Evolutionary conservation across 2,329 filamentous ascomycete genomes (phyloP), one percentile per base, ranked within the genome.

Genomic region (Mollisiaceae sp.): DNA sequence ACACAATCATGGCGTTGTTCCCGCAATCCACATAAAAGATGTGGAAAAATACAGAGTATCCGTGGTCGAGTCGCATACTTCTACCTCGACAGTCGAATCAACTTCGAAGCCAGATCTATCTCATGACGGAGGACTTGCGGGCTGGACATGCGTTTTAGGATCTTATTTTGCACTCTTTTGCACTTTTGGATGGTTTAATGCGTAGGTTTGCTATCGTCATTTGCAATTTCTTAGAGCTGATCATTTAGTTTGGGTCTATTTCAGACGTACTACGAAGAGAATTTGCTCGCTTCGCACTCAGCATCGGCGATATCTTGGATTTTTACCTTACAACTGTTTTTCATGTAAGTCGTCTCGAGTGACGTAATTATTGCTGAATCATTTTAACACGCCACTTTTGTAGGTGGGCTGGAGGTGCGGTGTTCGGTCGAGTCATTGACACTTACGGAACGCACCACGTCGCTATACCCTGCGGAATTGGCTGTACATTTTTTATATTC

Each of bases 391-490:
- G 27, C 27, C 27, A 11, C 8, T 35, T 14, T 22, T 60, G 14
- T 38, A 67, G 62, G 63, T 72, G 75, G 58, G 67, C 74, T n/a
- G 69, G 82, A 68, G 86, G 87, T 0, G 86, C 86, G 0, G 70
- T 91, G 9, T 82, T 89, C 15, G 89, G 89, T 1, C 85, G 83
- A 50, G 54, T 89, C 0, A 88, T 83, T 67, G 89, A 92, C 71
- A 84, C 80, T 58, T 85, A 86, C 63, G 89, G 89, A 0, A 86
- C 89, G 0, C 81, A 83, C 22, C 82, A 78, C 47, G 76, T 91
- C 1, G 73, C 89, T 0, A 43, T 86, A 1, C 73, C 74, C 12
- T 86, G 86, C 20, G 82, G 79, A 0, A 75, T 88, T 59, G 73
- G 87, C 27, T 84, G 87, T 60, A 82, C 89, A 8, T 83, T 89